phyloP scores from a whole-genome alignment of 306 rosid genomes.

The Gleditsia sinensis region DNA sequence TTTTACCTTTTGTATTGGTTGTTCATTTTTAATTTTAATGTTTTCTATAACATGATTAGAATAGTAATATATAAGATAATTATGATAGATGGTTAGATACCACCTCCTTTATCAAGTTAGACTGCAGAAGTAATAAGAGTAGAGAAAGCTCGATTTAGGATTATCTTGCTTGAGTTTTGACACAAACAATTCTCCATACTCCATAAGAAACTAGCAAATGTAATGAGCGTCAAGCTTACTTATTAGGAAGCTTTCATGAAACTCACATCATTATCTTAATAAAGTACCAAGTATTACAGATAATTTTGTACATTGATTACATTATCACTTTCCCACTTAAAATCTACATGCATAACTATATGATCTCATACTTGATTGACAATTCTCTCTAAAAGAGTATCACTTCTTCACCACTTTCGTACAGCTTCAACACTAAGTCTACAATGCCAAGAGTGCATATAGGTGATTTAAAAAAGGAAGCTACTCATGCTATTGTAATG shows the following conservation, averaged over 20 bases:
- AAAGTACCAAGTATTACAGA: neutral
- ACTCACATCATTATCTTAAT: constrained; percentile 35
- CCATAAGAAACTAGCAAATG: constrained; percentile 30
- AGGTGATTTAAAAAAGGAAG: too few relatives aligned
- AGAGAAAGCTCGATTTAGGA: constrained; percentile 2
- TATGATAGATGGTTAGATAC: neutral
- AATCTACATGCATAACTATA: constrained; percentile 31
- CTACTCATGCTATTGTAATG: too few relatives aligned
- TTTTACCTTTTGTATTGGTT: neutral
- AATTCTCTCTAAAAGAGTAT: constrained; percentile 34
- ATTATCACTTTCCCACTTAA: constrained; percentile 16
- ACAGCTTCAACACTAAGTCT: constrained; percentile 76
- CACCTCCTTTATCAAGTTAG: constrained; percentile 6
- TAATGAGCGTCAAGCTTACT: constrained; percentile 20
- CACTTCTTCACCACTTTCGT: constrained; percentile 21
- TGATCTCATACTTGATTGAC: constrained; percentile 43
- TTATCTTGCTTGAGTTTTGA: constrained; percentile 16
- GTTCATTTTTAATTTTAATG: neutral
- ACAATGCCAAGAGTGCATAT: constrained; percentile 51
- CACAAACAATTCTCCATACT: neutral
- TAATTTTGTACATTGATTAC: constrained; percentile 10
- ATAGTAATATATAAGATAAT: neutral
- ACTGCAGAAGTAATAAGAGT: neutral
- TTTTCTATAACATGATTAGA: neutral
- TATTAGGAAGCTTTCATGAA: constrained; percentile 34